Percentiles rank a stretch among this genome's conserved stretches.
These are phyloP conservation scores for Geosmithia putterillii DNA, from an alignment of 2,329 filamentous ascomycete species.

Conservation along the genomic window DNA sequence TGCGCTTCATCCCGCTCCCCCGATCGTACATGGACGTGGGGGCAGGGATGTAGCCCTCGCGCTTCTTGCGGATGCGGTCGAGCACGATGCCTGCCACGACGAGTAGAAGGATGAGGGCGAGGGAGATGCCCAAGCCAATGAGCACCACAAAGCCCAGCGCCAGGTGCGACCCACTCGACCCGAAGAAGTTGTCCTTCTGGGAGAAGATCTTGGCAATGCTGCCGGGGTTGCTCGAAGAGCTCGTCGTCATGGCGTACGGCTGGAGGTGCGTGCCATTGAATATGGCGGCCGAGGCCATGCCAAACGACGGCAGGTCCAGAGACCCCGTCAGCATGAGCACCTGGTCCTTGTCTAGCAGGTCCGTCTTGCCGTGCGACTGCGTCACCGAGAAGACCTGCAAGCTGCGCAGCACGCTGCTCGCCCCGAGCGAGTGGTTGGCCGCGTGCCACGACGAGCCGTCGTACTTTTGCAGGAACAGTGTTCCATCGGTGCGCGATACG, in stretches of 20 bases:
- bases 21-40: slow-evolving; percentile 53
- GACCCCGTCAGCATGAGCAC: slow-evolving; percentile 76
- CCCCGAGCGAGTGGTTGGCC: slow-evolving; percentile 49
- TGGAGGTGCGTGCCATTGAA: slow-evolving; percentile 72
- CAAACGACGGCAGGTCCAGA: slow-evolving; percentile 62
- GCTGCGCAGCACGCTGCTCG: slow-evolving; percentile 58
- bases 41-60: slow-evolving; percentile 71
- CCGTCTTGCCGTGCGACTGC: slow-evolving; percentile 49
- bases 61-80: slow-evolving; percentile 63
- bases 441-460: slow-evolving; percentile 60
- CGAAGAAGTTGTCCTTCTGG: slow-evolving; percentile 68
- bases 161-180: slow-evolving; percentile 39
- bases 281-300: slow-evolving; percentile 72
- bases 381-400: slow-evolving; percentile 71
- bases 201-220: slow-evolving; percentile 76
- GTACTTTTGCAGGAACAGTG: slow-evolving; percentile 71
- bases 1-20: slow-evolving; percentile 42
- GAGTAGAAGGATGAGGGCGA: slow-evolving; percentile 65
- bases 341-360: slow-evolving; percentile 54
- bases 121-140: slow-evolving; percentile 66
- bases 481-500: slow-evolving; percentile 46
- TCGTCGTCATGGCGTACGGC: slow-evolving; percentile 72
- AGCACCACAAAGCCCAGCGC: slow-evolving; percentile 68
- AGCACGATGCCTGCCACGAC: slow-evolving; percentile 64
- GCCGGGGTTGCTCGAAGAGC: slow-evolving; percentile 50